Base-by-base conservation (phyloP, 176 grass and related monocot genomes). In the Metroxylon sagu region DNA sequence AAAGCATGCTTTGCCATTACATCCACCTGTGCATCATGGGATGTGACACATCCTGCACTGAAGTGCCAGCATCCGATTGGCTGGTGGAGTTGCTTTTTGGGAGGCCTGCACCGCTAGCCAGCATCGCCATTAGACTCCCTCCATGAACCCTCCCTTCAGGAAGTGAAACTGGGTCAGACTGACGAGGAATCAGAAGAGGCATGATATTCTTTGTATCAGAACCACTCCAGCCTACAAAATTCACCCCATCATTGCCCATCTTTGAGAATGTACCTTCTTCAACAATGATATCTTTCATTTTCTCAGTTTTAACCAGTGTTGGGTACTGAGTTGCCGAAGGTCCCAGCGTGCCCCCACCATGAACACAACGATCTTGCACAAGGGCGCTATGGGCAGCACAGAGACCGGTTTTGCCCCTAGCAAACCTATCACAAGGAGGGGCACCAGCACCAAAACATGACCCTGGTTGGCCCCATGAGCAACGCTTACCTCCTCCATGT, bases 111-210 rank as follows among this genome's bases (percentile, higher is more conserved):
- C 51, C 52, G 3, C 14, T 28, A 23, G 81, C 71, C 56, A 98
- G 81, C 52, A 85, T 74, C 67, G 82, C 85, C 71, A 98, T 61
- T 8, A 93, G 70, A 26, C 76, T 74, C 4, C 94, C 94, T 15
- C 94, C 94, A 71, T 89, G 94, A 26, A 92, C 94, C 70, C 93
- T 81, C 3, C 88, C 82, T 81, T 98, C 88, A 2, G 79, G 63
- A 71, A 88, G 54, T 3, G 67, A 48, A 50, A 56, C 83, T 30
- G 54, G 55, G 58, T 52, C 35, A 52, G 49, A 23, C 53, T 63
- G 58, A 17, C 17, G 26, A 2, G 52, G 19, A 51, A 48, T 25
- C 71, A 65, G 61, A 50, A 14, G 48, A 35, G 26, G 61, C 62
- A 54, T 29, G 52, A 26, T 55, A 54, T 27, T 48, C 2, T 54